Evolutionary conservation across 2,329 filamentous ascomycete species (phyloP), one percentile per base, ranked within the genome.

Genomic region (Fusarium nematophilum): DNA sequence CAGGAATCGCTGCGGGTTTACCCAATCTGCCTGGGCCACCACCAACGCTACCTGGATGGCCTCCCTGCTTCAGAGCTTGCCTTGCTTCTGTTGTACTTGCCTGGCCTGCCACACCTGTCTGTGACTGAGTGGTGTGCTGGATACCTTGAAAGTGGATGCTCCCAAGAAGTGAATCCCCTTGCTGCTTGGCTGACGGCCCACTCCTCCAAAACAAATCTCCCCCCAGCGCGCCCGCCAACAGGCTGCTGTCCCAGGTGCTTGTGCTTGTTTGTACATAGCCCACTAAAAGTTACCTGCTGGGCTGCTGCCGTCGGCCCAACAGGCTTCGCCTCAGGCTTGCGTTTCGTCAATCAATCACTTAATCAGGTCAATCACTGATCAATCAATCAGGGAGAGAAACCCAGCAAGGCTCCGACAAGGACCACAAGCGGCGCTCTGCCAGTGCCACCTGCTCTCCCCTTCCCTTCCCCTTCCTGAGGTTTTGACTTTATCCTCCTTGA

Each of bases 401-500:
- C 57, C 36, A 55, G 40, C 51, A 58, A 62, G 21, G 21, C 21
- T 21, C 21, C 21, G 6, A 21, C 21, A 21, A 21, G 21, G 21
- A 21, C 21, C 21, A n/a, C n/a, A 21, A 21, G 21, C 21, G 60
- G 52, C 54, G 56, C 57, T 14, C 43, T 52, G 48, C 61, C 39
- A 55, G 57, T 63, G 55, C 55, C 60, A 61, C 65, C 43, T 52
- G 40, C 52, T 53, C 40, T 51, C 53, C 49, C 59, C 57, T 58
- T 64, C 57, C 60, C 25, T 59, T 46, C 54, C 49, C 44, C 25
- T 38, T 39, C 55, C 57, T 54, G 36, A 53, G 49, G 62, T 53
- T 69, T 69, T 67, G 62, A 61, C 53, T 69, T 68, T 67, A 58
- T 65, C 46, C 55, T 52, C 56, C 57, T 62, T 57, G 50, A 64